These are phyloP conservation scores for Stagonosporopsis tanaceti DNA, from an alignment of 2,329 filamentous ascomycete species.

Conservation along the genomic window DNA sequence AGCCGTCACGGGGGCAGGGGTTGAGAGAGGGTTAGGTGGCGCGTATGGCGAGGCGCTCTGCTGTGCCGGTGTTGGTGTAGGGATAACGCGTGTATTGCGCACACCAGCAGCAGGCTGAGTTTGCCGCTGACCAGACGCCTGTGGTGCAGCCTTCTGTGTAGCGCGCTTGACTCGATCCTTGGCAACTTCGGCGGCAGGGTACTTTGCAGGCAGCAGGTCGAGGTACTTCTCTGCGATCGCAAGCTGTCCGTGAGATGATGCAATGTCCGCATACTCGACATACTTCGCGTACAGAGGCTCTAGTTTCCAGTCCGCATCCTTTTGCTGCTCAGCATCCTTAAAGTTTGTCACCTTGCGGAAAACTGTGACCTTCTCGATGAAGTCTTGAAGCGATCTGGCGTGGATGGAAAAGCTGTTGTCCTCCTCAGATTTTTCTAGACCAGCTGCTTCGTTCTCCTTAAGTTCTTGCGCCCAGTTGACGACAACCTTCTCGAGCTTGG, in stretches of 20 bases:
- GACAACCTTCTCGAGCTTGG: constrained; percentile 97
- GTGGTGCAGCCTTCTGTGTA: constrained; percentile 68
- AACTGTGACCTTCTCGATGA: constrained; percentile 97
- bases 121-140: constrained; percentile 52
- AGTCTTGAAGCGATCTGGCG: constrained; percentile 84
- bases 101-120: constrained; percentile 41
- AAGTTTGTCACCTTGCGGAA: constrained; percentile 96
- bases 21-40: constrained; percentile 37
- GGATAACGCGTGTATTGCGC: constrained; percentile 47
- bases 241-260: constrained; percentile 88
- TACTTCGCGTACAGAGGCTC: constrained; percentile 91
- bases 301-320: constrained; percentile 87
- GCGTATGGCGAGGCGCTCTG: constrained; percentile 47
- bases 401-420: constrained; percentile 93
- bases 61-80: constrained; percentile 39
- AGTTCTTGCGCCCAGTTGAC: constrained; percentile 92
- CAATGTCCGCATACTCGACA: constrained; percentile 94
- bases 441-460: constrained; percentile 80
- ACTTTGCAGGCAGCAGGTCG: constrained; percentile 81
- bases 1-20: constrained; percentile 33
- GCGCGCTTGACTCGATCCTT: constrained; percentile 85
- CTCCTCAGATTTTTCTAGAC: constrained; percentile 71
- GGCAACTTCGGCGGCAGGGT: constrained; percentile 86
- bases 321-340: constrained; percentile 75
- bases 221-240: constrained; percentile 90